phyloP scores from a whole-genome alignment of 129 eudicot species.

The Gnaphalium uliginosum region DNA sequence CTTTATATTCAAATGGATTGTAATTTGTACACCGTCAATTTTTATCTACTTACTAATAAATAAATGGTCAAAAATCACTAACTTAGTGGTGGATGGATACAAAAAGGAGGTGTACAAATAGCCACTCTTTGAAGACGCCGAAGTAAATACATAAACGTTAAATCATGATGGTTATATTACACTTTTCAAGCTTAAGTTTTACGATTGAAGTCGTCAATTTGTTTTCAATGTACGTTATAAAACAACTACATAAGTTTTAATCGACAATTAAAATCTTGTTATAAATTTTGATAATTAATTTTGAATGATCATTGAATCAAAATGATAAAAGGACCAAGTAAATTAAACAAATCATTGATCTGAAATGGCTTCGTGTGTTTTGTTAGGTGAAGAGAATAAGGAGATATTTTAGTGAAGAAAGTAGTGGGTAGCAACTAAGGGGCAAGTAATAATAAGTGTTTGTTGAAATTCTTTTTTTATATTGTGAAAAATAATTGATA shows the following conservation, averaged over 20 bases:
- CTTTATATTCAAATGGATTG: too few species aligned
- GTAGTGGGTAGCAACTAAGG: constrained; percentile 6
- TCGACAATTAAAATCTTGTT: neutral
- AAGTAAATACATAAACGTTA: too few species aligned
- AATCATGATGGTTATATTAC: neutral
- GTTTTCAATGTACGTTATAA: neutral
- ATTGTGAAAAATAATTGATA: neutral
- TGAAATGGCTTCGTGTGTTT: neutral
- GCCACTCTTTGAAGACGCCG: too few species aligned
- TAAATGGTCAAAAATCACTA: too few species aligned
- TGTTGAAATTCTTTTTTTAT: neutral
- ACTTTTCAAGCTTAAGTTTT: neutral
- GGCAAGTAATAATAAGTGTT: neutral
- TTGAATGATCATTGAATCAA: neutral
- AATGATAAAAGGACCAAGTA: neutral
- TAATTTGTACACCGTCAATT: too few species aligned
- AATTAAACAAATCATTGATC: neutral
- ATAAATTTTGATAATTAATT: too few species aligned
- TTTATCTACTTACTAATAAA: too few species aligned
- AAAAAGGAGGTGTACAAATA: too few species aligned
- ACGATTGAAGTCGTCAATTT: too few species aligned
- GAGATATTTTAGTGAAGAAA: neutral
- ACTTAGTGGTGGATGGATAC: too few species aligned
- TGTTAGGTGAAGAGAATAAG: constrained; percentile 10
- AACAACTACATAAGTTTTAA: neutral